Evolutionary conservation across 2,329 filamentous ascomycete species (phyloP).

Genomic region (Botrytis hyacinthi): DNA sequence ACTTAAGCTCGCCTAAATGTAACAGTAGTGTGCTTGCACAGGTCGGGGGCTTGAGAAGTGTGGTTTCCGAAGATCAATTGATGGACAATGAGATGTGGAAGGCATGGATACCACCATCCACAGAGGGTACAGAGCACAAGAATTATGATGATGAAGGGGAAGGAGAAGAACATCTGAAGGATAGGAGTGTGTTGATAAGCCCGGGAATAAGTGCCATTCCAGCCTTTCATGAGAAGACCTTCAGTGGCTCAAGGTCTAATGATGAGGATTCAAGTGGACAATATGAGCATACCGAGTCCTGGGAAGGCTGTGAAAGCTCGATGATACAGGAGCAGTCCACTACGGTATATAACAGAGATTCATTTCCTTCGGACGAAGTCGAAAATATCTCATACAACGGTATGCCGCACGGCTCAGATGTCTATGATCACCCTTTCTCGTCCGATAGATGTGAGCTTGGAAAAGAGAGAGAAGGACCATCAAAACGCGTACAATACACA

Average conservation of each 20-base stretch:
- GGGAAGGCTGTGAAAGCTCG: neutral
- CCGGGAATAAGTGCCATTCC: slow-evolving; percentile 30
- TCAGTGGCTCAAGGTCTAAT: neutral
- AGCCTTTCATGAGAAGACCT: neutral
- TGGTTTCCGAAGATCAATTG: slow-evolving; percentile 30
- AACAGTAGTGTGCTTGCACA: slow-evolving; percentile 33
- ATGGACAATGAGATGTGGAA: slow-evolving; percentile 36
- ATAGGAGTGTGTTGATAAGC: slow-evolving; percentile 25
- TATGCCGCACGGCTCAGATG: neutral
- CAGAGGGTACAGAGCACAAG: neutral
- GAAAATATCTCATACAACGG: neutral
- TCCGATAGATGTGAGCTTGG: neutral
- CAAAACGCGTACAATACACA: neutral
- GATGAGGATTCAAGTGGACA: neutral
- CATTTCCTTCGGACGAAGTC: neutral
- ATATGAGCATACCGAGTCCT: neutral
- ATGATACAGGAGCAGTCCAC: neutral
- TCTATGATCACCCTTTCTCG: neutral
- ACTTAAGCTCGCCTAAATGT: slow-evolving; percentile 25
- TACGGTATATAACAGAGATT: neutral
- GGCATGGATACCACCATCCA: slow-evolving; percentile 30
- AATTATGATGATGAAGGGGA: neutral
- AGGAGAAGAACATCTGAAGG: neutral
- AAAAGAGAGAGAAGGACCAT: neutral
- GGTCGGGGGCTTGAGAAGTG: slow-evolving; percentile 26